These are phyloP conservation scores for Metarhizium robertsii DNA, from an alignment of 2,329 filamentous ascomycete genomes.

Conservation along the genomic window DNA sequence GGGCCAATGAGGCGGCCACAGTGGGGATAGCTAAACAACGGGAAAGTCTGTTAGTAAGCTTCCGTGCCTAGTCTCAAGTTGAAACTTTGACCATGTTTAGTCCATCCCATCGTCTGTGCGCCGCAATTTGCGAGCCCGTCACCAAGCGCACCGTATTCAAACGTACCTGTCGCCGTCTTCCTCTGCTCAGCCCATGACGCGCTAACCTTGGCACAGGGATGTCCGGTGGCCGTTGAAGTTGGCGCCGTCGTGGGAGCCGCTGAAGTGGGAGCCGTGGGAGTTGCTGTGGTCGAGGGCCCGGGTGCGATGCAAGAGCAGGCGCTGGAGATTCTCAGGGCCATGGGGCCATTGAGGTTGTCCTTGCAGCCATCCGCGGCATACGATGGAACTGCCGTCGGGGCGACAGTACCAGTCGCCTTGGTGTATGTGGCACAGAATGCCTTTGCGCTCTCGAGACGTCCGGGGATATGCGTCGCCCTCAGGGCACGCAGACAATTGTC, in stretches of 20 bases:
- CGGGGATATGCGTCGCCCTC: constrained; percentile 21
- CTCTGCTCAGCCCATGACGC: constrained; percentile 7
- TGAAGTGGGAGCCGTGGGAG: neutral
- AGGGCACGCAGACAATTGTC: constrained; percentile 30
- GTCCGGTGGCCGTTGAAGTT: constrained; percentile 1
- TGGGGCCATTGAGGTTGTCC: constrained; percentile 10
- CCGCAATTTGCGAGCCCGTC: too few relatives aligned
- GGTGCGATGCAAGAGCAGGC: constrained; percentile 15
- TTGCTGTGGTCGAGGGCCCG: constrained; percentile 1
- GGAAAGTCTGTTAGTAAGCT: neutral
- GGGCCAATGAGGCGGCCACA: constrained; percentile 25
- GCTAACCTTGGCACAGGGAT: constrained; percentile 9
- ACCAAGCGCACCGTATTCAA: too few relatives aligned
- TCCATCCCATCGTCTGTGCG: too few relatives aligned
- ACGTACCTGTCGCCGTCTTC: neutral
- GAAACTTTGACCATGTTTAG: too few relatives aligned
- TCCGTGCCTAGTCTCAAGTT: too few relatives aligned
- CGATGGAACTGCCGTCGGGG: constrained; percentile 10
- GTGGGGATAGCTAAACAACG: constrained; percentile 15
- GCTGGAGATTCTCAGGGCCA: constrained; percentile 12
- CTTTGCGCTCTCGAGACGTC: constrained; percentile 21
- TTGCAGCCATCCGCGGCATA: constrained; percentile 13
- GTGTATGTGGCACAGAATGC: constrained; percentile 20
- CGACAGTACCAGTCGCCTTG: constrained; percentile 9
- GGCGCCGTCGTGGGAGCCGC: constrained; percentile 4